phyloP scores from a whole-genome alignment of 108 stramenopile species.

The Nannochloropsis salina region DNA sequence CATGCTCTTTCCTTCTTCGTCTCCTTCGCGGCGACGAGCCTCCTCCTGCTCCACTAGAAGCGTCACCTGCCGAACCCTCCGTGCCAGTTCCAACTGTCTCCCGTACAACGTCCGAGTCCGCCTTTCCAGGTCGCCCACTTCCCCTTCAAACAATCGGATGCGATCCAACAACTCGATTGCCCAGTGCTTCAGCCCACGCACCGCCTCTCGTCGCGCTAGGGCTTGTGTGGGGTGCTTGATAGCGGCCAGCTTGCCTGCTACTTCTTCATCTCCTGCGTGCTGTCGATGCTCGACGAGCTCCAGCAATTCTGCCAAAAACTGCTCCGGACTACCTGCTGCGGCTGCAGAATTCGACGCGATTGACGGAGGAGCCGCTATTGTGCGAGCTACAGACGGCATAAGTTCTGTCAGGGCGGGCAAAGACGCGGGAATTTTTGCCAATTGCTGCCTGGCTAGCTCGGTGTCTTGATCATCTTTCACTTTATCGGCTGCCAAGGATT shows the following conservation, averaged over 20 bases:
- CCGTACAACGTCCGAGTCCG: conserved; percentile 11
- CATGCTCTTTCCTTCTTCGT: background rate
- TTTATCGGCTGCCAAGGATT: background rate
- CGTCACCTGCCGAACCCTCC: background rate
- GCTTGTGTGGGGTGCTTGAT: background rate
- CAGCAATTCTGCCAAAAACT: background rate
- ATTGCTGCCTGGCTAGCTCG: background rate
- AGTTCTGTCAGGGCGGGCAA: background rate
- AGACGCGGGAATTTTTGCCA: background rate
- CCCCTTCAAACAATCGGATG: background rate
- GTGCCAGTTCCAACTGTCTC: background rate
- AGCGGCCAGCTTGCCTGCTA: background rate
- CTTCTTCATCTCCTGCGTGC: conserved; percentile 14
- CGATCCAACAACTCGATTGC: conserved; percentile 5
- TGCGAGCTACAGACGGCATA: background rate
- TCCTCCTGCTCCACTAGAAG: background rate
- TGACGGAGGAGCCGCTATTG: background rate
- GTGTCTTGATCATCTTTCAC: background rate
- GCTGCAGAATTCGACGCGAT: background rate
- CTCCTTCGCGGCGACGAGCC: background rate
- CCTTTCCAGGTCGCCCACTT: background rate
- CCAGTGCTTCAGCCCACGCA: background rate
- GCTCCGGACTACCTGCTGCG: conserved; percentile 7
- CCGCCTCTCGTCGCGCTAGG: background rate
- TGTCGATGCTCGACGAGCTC: background rate